phyloP scores from a whole-genome alignment of 257 asterid genomes.

The Fraxinus cuspidata region DNA sequence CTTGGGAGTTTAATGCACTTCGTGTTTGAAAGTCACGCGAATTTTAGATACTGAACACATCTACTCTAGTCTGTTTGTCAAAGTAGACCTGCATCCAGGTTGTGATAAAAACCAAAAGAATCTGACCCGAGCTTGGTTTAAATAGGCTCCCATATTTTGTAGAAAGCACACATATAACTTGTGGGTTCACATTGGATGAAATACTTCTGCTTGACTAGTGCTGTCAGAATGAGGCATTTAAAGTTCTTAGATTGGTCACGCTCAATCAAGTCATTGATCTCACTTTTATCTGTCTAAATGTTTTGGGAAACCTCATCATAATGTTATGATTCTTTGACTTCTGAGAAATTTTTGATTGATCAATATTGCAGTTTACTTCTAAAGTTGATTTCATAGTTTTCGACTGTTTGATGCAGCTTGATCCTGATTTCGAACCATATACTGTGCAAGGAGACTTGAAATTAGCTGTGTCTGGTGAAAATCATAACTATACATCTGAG shows the following conservation, averaged over 20 bases:
- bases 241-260: background rate
- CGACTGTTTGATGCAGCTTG: conserved; percentile 39
- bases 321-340: background rate
- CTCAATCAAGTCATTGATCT: background rate
- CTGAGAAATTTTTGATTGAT: conserved; percentile 13
- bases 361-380: background rate
- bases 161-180: background rate
- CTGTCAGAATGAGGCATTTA: background rate
- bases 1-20: conserved; percentile 2
- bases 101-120: background rate
- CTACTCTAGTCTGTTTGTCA: background rate
- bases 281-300: too few relatives aligned
- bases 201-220: background rate
- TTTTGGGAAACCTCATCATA: background rate
- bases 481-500: conserved; percentile 20
- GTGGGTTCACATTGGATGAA: background rate
- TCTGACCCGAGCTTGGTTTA: background rate
- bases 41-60: background rate
- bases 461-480: conserved; percentile 24
- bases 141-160: background rate
- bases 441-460: conserved; percentile 45
- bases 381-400: conserved; percentile 4
- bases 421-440: conserved; percentile 46
- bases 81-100: background rate
- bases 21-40: background rate